Base-by-base conservation (phyloP, 2,329 filamentous ascomycete genomes). In the Colletotrichum chrysophilum region DNA sequence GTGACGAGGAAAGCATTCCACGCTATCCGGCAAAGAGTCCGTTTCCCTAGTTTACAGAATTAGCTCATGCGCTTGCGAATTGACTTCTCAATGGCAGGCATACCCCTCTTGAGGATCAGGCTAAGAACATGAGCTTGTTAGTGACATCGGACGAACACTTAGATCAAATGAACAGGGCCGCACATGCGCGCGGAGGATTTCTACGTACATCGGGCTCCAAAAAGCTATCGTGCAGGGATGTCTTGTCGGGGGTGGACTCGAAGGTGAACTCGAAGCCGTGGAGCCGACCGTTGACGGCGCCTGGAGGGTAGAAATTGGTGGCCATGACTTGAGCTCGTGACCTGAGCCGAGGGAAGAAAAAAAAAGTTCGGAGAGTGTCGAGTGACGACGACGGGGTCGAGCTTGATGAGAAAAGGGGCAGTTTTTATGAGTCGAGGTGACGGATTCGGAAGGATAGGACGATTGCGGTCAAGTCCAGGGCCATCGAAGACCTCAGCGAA, bases 1-100 rank as follows among this genome's bases (percentile, higher is more conserved):
- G 75, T 86, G 83, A 68, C 84, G 82, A 2, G 86, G 86, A 21
- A 85, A 87, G 71, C 84, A 80, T 73, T 81, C 80, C n/a, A 87
- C 82, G 76, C 85, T 87, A 38, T 87, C 85, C 12, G 85, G 82
- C 56, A 87, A 77, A 16, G 86, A 86, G 55, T 83, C 80, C 1
- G 85, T 86, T 58, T 77, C 80, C 65, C 77, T 79, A 16, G 24
- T 24, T 24, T 13, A 67, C 3, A 38, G 10, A 16, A 38, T 74
- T 65, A 70, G 66, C 28, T 34, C 56, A 24, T 13, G 16, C 60
- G 52, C 18, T 28, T 16, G 26, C 36, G 32, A 56, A 30, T 60
- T 24, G 16, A 60, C 10, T 28, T 30, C 24, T 62, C 24, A 16
- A 38, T 36, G 32, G 30, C 60, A 75, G 58, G 75, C 58, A 48